A percentile compares a stretch with the other conserved stretches of the same genome.
Evolutionary conservation across 495 filamentous ascomycete species (phyloP).

Genomic region (Lepidopterella palustris): DNA sequence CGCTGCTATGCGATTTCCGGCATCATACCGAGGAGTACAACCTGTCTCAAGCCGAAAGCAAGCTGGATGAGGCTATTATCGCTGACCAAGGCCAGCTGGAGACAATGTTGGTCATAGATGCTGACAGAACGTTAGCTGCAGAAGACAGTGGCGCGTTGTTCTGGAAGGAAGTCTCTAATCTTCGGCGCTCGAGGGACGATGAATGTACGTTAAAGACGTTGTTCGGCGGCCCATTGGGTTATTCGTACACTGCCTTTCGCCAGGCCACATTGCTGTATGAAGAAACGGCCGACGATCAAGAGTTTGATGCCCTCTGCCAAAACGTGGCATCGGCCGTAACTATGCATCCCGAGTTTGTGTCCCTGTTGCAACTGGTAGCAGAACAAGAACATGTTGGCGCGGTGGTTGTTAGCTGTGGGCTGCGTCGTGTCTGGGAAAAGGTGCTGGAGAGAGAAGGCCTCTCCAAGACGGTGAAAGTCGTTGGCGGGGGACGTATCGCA

Average conservation of each 20-base stretch:
- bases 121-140: constrained; percentile 50
- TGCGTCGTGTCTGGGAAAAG: constrained; percentile 52
- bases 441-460: constrained; percentile 47
- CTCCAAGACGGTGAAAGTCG: constrained; percentile 42
- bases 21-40: constrained; percentile 42
- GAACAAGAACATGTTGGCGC: constrained; percentile 42
- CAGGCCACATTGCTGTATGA: constrained; percentile 54
- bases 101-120: constrained; percentile 52
- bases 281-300: constrained; percentile 38
- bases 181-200: constrained; percentile 1
- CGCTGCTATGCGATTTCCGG: constrained; percentile 39
- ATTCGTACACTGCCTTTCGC: constrained; percentile 52
- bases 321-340: constrained; percentile 41
- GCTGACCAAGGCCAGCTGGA: constrained; percentile 26
- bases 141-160: constrained; percentile 51
- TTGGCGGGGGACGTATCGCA: constrained; percentile 49
- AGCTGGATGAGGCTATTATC: constrained; percentile 39
- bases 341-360: constrained; percentile 47
- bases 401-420: constrained; percentile 53
- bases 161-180: constrained; percentile 37
- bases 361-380: constrained; percentile 39
- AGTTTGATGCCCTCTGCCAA: constrained; percentile 46
- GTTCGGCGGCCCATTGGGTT: constrained; percentile 46
- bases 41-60: constrained; percentile 30
- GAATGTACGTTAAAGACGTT: constrained; percentile 41